Conservation (phyloP, 768 basidiomycete species). For the Steccherinum ochraceum region DNA sequence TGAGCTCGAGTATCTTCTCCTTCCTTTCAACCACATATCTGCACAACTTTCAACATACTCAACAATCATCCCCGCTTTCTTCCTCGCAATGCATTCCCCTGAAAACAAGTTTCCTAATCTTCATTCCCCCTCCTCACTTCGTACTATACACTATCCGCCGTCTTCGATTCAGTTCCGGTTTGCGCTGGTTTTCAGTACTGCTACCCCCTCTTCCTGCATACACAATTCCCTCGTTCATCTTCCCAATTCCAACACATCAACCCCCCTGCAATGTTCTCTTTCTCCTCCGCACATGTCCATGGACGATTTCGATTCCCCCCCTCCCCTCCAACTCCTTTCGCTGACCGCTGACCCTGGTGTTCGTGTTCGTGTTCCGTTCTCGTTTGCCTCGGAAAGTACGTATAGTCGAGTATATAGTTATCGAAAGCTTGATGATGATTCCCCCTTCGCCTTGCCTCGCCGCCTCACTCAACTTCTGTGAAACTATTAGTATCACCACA, state of each 20-base stretch:
- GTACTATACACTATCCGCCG: not conserved
- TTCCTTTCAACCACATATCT: not conserved
- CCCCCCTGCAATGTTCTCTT: not conserved
- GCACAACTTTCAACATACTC: not conserved
- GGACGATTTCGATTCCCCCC: not conserved
- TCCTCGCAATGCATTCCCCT: not conserved
- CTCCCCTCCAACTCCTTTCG: no score
- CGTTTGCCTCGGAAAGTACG: no score
- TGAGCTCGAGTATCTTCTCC: not conserved
- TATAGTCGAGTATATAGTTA: no score
- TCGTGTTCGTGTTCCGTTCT: not conserved
- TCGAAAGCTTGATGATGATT: no score
- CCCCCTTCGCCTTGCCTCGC: no score
- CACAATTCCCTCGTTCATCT: no score
- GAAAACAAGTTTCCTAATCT: not conserved
- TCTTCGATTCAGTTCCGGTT: not conserved
- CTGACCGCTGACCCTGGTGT: no score
- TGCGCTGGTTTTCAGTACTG: not conserved
- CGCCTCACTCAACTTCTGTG: no score
- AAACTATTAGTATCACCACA: no score
- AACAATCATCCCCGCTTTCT: no score
- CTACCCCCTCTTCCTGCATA: not conserved
- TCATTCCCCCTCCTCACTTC: not conserved
- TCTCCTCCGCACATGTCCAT: not conserved
- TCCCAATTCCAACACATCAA: no score